Base-by-base conservation (phyloP, 1,139 yeast species). In the Geotrichum histeridarum region DNA sequence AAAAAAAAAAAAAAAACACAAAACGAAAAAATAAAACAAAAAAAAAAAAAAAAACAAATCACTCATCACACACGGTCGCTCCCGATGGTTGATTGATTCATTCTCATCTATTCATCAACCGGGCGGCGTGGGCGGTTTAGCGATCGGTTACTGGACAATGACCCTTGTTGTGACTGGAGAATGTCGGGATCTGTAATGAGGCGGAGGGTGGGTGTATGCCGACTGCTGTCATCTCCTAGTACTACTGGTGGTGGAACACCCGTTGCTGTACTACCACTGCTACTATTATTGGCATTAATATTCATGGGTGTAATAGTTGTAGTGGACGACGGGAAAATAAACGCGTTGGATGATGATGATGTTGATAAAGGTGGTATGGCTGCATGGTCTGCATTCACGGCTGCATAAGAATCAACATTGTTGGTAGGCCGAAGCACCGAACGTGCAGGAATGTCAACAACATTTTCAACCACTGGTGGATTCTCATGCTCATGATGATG, bases 181-280 rank as follows among this genome's bases (percentile, higher is more conserved):
- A n/a, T 42, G 33, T 22, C 18, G 38, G n/a, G 33, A 39, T 14
- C 31, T 33, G 48, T 44, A 17, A 44, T 18, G 11, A 44, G 39
- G n/a, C 48, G 48, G 8, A 44, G 32, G 30, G 9, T 14, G 3
- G 48, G 48, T 32, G 48, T 32, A n/a, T 37, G 15, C 27, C 48
- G 48, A 5, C 43, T 48, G 27, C 27, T 22, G 27, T 9, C 8
- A 3, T 18, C 43, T 8, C 39, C 15, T 37, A 2, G 17, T 11
- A 37, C 15, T 37, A 5, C 17, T n/a, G n/a, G 17, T 8, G 17
- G 15, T 14, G n/a, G n/a, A 12, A 15, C 18, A 17, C 4, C 18
- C n/a, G 39, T 27, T 41, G 32, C 32, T 15, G 22, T 7, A 41
- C 32, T 17, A 4, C 43, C 11, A 3, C 14, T 27, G 12, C 31